Percentiles rank a stretch among this genome's conserved stretches.
Conservation (phyloP, 1,139 yeast species). For the Hansenula lynferdii region DNA sequence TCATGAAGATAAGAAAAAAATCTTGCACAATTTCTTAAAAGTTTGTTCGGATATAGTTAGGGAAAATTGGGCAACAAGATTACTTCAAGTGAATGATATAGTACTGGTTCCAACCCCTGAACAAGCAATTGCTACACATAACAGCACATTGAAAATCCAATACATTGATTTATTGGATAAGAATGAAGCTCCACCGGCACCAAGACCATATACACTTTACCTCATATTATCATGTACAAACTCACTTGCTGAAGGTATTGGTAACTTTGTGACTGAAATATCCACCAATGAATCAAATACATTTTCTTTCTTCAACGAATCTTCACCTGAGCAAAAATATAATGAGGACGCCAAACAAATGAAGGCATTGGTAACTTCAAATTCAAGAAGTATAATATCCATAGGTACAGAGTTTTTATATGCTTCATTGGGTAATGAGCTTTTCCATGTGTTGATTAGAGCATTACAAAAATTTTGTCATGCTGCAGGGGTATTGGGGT, state of each 20-base stretch:
- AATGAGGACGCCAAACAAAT: conserved; percentile 27
- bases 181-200: conserved; percentile 58
- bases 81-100: conserved; percentile 30
- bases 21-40: conserved; percentile 52
- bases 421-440: conserved; percentile 62
- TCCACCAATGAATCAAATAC: conserved; percentile 23
- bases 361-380: conserved; percentile 12
- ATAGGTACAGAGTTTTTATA: conserved; percentile 41
- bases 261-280: conserved; percentile 44
- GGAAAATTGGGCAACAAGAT: conserved; percentile 29
- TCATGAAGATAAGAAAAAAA: conserved; percentile 51
- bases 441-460: conserved; percentile 60
- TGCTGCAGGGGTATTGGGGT: conserved; percentile 69
- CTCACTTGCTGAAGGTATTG: conserved; percentile 64
- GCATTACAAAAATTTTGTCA: conserved; percentile 79
- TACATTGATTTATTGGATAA: conserved; percentile 78
- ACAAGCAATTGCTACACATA: conserved; percentile 23
- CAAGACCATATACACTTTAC: conserved; percentile 58
- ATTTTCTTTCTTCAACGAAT: conserved; percentile 11
- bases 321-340: conserved; percentile 8
- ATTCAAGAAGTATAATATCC: conserved; percentile 19
- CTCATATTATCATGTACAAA: conserved; percentile 52
- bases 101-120: conserved; percentile 24
- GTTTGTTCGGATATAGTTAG: conserved; percentile 35
- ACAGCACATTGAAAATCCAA: conserved; percentile 44